Evolutionary conservation across 2,329 filamentous ascomycete genomes (phyloP).

Genomic region (Aplosporella prunicola): DNA sequence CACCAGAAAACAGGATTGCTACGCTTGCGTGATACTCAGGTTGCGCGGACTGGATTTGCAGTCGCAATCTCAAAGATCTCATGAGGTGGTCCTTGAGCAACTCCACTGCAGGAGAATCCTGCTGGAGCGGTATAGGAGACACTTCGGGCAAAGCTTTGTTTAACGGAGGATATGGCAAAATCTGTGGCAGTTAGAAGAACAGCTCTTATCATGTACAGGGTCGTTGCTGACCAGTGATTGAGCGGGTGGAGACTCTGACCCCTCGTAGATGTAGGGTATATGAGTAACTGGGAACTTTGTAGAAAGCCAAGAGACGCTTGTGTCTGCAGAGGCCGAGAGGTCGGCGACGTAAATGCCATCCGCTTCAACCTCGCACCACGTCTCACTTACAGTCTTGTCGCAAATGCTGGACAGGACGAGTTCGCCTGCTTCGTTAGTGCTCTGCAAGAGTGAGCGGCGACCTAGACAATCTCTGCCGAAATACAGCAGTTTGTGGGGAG

Average conservation of each 20-base stretch:
- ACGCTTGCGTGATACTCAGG: conserved; percentile 40
- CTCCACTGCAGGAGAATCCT: conserved; percentile 24
- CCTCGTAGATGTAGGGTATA: conserved; percentile 2
- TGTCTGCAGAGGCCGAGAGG: conserved; percentile 26
- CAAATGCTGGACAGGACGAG: conserved; percentile 64
- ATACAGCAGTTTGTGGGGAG: conserved; percentile 51
- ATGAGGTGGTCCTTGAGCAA: conserved; percentile 23
- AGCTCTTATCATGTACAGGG: conserved; percentile 4
- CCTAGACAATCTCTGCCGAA: conserved; percentile 84
- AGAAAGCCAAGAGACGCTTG: too few relatives aligned
- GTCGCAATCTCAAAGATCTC: conserved; percentile 8
- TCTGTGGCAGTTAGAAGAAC: neutral
- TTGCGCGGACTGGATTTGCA: neutral
- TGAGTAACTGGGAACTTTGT: neutral
- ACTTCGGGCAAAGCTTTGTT: conserved; percentile 1
- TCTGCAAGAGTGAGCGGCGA: conserved; percentile 64
- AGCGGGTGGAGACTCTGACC: too few relatives aligned
- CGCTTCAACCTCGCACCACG: conserved; percentile 75
- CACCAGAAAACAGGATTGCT: conserved; percentile 85
- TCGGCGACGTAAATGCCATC: conserved; percentile 68
- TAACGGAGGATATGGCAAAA: conserved; percentile 4
- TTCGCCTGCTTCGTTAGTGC: conserved; percentile 38
- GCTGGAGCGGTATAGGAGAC: neutral
- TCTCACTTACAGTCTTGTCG: conserved; percentile 32
- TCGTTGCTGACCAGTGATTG: conserved; percentile 4